Percentiles rank a stretch among this genome's conserved stretches.
Evolutionary conservation across 139 green algal species (phyloP).

Genomic region (Chlorella vulgaris): DNA sequence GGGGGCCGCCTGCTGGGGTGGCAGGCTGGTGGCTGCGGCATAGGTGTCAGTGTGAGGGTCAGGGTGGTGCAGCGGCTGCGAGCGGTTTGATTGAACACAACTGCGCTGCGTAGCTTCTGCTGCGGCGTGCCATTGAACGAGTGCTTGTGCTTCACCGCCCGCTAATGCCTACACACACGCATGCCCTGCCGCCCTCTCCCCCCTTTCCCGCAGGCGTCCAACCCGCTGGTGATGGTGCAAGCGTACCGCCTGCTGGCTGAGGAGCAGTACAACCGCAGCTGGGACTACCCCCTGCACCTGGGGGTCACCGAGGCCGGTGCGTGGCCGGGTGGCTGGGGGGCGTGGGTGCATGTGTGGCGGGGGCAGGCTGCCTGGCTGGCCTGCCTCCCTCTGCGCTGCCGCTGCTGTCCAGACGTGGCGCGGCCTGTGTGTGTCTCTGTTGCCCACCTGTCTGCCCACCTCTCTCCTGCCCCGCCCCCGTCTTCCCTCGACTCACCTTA

Average conservation of each 20-base stretch:
- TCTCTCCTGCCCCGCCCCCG: neutral
- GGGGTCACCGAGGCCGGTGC: constrained; percentile 82
- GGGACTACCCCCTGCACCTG: constrained; percentile 98
- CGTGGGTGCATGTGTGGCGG: neutral
- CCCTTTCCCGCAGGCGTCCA: constrained; percentile 77
- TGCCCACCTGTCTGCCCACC: neutral
- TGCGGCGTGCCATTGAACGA: too few species aligned
- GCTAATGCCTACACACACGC: too few species aligned
- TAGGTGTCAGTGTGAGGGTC: constrained; percentile 51
- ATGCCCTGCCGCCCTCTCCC: neutral
- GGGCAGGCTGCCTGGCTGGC: neutral
- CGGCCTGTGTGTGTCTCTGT: too few species aligned
- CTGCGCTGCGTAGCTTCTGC: too few species aligned
- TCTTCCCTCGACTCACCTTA: too few species aligned
- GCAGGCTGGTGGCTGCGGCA: too few species aligned
- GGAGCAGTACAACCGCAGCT: constrained; percentile 91
- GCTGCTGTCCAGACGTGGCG: too few species aligned
- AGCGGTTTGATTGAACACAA: too few species aligned
- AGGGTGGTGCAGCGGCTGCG: too few species aligned
- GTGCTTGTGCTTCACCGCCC: too few species aligned
- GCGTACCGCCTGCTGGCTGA: constrained; percentile 95
- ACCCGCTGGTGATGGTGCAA: constrained; percentile 96
- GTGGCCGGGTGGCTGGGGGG: neutral
- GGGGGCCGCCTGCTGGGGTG: too few species aligned
- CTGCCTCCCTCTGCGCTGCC: neutral